Base-by-base conservation (phyloP, 345 rosid genomes). In the Heritiera fomes region DNA sequence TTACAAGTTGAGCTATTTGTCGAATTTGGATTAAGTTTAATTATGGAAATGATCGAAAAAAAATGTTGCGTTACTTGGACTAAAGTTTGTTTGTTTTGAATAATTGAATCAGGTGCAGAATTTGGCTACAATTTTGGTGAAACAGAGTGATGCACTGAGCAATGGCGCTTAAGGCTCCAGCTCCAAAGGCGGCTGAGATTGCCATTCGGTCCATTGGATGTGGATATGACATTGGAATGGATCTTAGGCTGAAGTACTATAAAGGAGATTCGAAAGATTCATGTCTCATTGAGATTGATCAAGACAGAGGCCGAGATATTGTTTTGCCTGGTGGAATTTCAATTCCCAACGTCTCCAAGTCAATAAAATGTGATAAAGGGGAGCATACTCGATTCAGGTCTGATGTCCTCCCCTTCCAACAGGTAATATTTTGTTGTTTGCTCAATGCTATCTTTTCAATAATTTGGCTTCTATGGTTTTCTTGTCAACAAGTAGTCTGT, bases 201-300 rank as follows among this genome's bases (percentile, higher is more conserved):
- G 98, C 99, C 67, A 92, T 94, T 40, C 90, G 85, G 34, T 89
- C 97, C 1, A 92, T 96, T 49, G 99, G 99, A 12, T 85, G 93
- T 60, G 98, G 99, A 47, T 96, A 96, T 52, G 99, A 96, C 82
- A 59, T 94, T 38, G 88, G 95, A 30, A 64, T 78, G 20, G 98
- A 94, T 90, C 71, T 96, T 11, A 85, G 99, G 73, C 85, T 94
- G 72, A 96, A 89, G 77, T 92, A 82, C 77, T 91, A 97, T 78
- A 96, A 92, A 84, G 95, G 93, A 52, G 92, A 82, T 77, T 77
- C 81, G 0, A 83, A 79, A n/a, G 84, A 85, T 76, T 86, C 90
- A 0, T 84, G 87, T 13, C 86, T 95, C 58, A 93, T 95, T 61
- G 94, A 93, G 81, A 87, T 95, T 77, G 89, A 85, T 80, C 89